A percentile compares a stretch with the other conserved stretches of the same genome.
phyloP scores from a whole-genome alignment of 2,329 filamentous ascomycete species.

The Cadophora malorum region DNA sequence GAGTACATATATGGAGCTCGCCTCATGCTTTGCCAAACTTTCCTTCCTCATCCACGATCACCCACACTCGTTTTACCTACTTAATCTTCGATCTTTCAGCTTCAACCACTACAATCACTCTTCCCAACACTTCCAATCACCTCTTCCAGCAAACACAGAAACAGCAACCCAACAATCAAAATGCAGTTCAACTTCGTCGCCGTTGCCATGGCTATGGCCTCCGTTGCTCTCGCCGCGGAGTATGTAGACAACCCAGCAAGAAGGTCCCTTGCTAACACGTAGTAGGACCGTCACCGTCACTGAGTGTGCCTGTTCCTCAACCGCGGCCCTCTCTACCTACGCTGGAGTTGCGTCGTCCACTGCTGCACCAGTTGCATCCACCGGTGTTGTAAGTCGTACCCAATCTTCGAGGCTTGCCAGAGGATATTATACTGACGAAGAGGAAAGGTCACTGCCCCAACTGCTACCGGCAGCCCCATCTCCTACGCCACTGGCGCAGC shows the following conservation, averaged over 20 bases:
- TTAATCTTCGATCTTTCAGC: conserved; percentile 33
- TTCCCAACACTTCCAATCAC: conserved; percentile 27
- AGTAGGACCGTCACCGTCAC: conserved; percentile 41
- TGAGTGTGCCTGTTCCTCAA: conserved; percentile 39
- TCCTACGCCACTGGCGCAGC: conserved; percentile 42
- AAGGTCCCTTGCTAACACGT: background rate
- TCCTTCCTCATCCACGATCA: conserved; percentile 22
- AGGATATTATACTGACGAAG: conserved; percentile 27
- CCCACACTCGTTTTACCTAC: conserved; percentile 42
- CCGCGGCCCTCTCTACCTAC: conserved; percentile 24
- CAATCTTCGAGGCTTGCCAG: conserved; percentile 32
- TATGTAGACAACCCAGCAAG: background rate
- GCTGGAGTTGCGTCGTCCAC: conserved; percentile 9
- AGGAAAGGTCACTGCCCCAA: conserved; percentile 29
- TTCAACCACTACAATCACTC: conserved; percentile 13
- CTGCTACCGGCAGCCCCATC: conserved; percentile 41
- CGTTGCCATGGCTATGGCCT: conserved; percentile 32
- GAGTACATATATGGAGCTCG: conserved; percentile 33
- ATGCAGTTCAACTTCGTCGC: conserved; percentile 45
- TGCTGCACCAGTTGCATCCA: conserved; percentile 27
- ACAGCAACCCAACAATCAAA: conserved; percentile 41
- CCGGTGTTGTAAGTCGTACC: conserved; percentile 29
- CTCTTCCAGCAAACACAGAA: conserved; percentile 26
- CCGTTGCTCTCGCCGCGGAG: conserved; percentile 38
- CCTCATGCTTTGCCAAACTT: conserved; percentile 1